These are phyloP conservation scores for Tulasnella sp. DNA, from an alignment of 768 basidiomycete species.

Conservation along the genomic window DNA sequence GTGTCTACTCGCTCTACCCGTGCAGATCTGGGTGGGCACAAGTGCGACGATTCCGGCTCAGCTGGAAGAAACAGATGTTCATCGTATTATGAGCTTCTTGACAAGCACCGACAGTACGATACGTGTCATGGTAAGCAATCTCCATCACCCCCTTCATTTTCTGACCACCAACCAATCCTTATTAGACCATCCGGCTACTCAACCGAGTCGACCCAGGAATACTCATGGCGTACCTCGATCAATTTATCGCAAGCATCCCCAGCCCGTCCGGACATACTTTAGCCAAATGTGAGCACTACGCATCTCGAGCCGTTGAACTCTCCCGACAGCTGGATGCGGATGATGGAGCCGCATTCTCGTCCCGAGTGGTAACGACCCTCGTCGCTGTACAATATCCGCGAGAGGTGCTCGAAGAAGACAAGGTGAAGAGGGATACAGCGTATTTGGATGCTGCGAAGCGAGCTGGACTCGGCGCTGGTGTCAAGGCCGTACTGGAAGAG, in stretches of 20 bases:
- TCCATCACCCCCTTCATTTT: background rate
- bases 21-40: constrained; percentile 56
- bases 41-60: constrained; percentile 34
- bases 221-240: constrained; percentile 41
- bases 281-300: constrained; percentile 6
- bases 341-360: constrained; percentile 30
- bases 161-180: background rate
- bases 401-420: constrained; percentile 24
- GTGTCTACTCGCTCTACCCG: constrained; percentile 49
- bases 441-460: background rate
- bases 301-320: constrained; percentile 1
- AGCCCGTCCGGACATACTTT: background rate
- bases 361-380: constrained; percentile 45
- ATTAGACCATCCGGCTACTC: constrained; percentile 53
- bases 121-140: constrained; percentile 41
- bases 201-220: constrained; percentile 47
- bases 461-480: constrained; percentile 21
- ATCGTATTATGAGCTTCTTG: constrained; percentile 54
- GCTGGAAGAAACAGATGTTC: constrained; percentile 49
- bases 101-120: constrained; percentile 48
- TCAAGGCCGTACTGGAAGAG: constrained; percentile 6
- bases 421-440: background rate
- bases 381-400: constrained; percentile 33
- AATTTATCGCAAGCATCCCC: background rate
- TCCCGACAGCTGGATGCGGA: constrained; percentile 28